Conservation (phyloP, 768 basidiomycete genomes). For the Pleurotus tuoliensis region DNA sequence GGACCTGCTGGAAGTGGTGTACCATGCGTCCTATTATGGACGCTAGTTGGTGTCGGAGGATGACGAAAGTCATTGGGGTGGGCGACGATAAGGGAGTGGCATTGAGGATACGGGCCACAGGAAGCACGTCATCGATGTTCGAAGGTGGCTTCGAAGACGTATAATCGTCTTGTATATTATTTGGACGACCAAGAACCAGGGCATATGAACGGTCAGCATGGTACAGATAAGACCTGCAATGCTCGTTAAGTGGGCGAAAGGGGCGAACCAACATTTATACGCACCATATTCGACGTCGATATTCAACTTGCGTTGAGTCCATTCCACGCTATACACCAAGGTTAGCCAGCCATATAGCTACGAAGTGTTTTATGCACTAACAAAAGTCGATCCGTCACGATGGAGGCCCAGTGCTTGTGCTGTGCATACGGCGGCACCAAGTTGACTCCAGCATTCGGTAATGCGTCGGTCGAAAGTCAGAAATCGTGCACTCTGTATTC, state of each 20-base stretch:
- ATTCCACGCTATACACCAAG: conserved; percentile 45
- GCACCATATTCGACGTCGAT: conserved; percentile 87
- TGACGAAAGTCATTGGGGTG: conserved; percentile 84
- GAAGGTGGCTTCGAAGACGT: conserved; percentile 77
- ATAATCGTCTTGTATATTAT: conserved; percentile 86
- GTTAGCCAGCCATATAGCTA: conserved; percentile 10
- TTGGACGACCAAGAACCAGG: conserved; percentile 85
- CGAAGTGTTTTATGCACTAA: conserved; percentile 28
- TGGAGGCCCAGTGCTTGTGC: conserved; percentile 93
- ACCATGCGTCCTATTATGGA: conserved; percentile 86
- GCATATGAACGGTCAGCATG: conserved; percentile 94
- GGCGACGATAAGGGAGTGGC: conserved; percentile 62
- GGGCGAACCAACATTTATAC: conserved; percentile 3
- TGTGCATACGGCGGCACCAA: conserved; percentile 89
- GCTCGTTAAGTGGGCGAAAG: conserved; percentile 8
- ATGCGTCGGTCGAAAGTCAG: conserved; percentile 76
- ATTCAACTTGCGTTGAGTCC: conserved; percentile 76
- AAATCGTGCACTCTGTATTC: conserved; percentile 47
- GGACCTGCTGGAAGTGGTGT: conserved; percentile 89
- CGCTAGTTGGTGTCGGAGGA: conserved; percentile 79
- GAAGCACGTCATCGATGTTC: conserved; percentile 64
- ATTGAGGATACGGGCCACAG: conserved; percentile 39
- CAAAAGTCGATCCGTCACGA: conserved; percentile 81
- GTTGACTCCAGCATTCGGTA: conserved; percentile 94
- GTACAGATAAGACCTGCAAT: conserved; percentile 77